Percentiles rank a stretch among this genome's conserved stretches.
Evolutionary conservation across 208 protist species (phyloP).

Genomic region (Herpetomonas samuelpessoai): DNA sequence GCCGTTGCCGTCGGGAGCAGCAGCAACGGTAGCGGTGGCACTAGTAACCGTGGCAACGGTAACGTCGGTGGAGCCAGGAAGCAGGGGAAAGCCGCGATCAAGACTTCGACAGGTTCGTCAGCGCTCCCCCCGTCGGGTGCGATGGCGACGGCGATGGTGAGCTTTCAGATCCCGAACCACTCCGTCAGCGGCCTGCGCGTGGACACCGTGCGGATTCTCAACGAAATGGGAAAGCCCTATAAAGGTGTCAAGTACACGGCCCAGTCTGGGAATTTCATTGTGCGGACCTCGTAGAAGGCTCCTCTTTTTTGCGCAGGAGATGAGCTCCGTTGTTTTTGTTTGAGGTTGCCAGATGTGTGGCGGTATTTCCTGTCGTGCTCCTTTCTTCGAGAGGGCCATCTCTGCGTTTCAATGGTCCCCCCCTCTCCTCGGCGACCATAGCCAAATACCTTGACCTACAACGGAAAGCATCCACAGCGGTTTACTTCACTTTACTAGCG

Average conservation of each 20-base stretch:
- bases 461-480: no score
- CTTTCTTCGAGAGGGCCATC: no score
- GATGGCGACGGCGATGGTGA: slow-evolving; percentile 42
- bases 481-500: no score
- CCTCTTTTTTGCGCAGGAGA: background rate
- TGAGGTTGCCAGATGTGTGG: no score
- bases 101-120: background rate
- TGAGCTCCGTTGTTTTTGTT: background rate
- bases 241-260: slow-evolving; percentile 90
- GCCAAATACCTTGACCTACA: no score
- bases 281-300: slow-evolving; percentile 26
- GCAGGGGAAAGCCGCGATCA: background rate
- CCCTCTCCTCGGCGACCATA: no score
- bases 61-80: no score
- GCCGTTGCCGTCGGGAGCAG: background rate
- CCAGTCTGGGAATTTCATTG: slow-evolving; percentile 71
- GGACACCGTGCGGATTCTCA: slow-evolving; percentile 80
- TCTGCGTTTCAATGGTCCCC: no score
- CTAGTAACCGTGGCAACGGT: no score
- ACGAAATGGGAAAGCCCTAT: slow-evolving; percentile 77
- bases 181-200: slow-evolving; percentile 67
- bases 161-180: slow-evolving; percentile 75
- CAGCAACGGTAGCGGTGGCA: no score
- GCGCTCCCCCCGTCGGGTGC: background rate
- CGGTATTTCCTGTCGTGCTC: no score